These are phyloP conservation scores for Mucor indicus DNA, from an alignment of 371 early-diverging fungal species.

Conservation along the genomic window DNA sequence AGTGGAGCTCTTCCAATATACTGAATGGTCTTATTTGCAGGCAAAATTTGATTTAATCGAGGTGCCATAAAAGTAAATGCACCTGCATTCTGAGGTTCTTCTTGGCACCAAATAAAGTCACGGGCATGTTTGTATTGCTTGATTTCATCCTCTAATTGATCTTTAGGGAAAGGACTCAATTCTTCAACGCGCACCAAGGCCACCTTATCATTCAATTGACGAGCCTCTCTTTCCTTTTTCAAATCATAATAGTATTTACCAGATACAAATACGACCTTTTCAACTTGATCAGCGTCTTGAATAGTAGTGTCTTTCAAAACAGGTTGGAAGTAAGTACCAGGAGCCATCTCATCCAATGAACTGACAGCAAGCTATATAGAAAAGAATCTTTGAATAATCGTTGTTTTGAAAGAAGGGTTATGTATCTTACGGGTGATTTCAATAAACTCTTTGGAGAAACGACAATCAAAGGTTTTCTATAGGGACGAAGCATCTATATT, in stretches of 20 bases:
- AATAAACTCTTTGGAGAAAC: constrained; percentile 87
- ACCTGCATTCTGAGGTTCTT: constrained; percentile 94
- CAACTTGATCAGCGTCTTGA: constrained; percentile 41
- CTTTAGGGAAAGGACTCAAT: constrained; percentile 89
- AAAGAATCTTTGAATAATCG: background rate
- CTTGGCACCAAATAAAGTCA: constrained; percentile 91
- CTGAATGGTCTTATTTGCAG: constrained; percentile 37
- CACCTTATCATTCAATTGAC: constrained; percentile 65
- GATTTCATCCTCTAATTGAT: constrained; percentile 64
- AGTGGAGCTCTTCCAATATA: constrained; percentile 75
- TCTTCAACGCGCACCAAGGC: constrained; percentile 91
- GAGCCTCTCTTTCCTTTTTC: constrained; percentile 67
- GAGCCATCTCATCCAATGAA: constrained; percentile 76
- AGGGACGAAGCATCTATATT: constrained; percentile 68
- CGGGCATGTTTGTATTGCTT: constrained; percentile 58
- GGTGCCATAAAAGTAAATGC: constrained; percentile 87
- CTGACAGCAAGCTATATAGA: constrained; percentile 58
- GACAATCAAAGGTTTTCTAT: constrained; percentile 91
- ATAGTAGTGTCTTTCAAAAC: constrained; percentile 64
- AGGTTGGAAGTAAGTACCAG: constrained; percentile 82
- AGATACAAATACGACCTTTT: constrained; percentile 79
- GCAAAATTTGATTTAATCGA: constrained; percentile 72
- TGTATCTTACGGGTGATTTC: constrained; percentile 46
- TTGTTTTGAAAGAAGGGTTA: too few relatives aligned
- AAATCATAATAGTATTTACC: constrained; percentile 94